Base-by-base conservation (phyloP, 2,329 filamentous ascomycete genomes). In the Trichoderma atroviride region DNA sequence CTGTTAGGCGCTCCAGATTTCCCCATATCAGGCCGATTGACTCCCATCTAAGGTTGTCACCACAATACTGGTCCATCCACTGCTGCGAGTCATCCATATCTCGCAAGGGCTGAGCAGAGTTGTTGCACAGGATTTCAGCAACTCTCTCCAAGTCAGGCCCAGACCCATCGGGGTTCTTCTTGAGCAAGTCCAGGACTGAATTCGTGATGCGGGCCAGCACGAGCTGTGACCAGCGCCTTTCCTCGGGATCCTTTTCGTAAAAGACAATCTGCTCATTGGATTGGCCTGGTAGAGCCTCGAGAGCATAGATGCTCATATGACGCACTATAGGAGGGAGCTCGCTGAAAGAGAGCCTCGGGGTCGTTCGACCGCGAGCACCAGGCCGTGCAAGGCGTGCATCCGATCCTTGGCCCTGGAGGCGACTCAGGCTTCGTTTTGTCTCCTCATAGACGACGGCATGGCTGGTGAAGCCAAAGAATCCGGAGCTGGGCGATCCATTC, bases 401-500 rank as follows among this genome's bases (percentile, higher is more conserved):
- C 13, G 56, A 19, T 37, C 40, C 60, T 10, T 59, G 68, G n/a
- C 75, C 74, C 59, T 79, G 75, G 11, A 79, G 73, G 5, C 79
- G 75, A 4, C 77, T 79, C 3, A 83, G 72, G 22, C 77, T 82
- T 55, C 78, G 79, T 16, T 79, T 77, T 0, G 82, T 81, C 68
- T 83, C 81, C 27, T 81, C 80, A 61, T 79, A 81, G 31, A 83
- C 79, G 22, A 77, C 75, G 58, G 76, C 79, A 71, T 81, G 82
- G 69, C 81, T 83, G 3, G 81, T 83, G 72, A 80, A 82, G 66
- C 82, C 82, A 22, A 84, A 77, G 74, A 83, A 83, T 0, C 82
- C 68, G 5, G 57, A 19, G 11, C 43, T 29, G 57, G 65, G 56
- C 9, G 64, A 67, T 37, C 40, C 62, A 47, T n/a, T 31, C 3